Conservation (phyloP, 352 stramenopile species). For the Globisporangium canariense region DNA sequence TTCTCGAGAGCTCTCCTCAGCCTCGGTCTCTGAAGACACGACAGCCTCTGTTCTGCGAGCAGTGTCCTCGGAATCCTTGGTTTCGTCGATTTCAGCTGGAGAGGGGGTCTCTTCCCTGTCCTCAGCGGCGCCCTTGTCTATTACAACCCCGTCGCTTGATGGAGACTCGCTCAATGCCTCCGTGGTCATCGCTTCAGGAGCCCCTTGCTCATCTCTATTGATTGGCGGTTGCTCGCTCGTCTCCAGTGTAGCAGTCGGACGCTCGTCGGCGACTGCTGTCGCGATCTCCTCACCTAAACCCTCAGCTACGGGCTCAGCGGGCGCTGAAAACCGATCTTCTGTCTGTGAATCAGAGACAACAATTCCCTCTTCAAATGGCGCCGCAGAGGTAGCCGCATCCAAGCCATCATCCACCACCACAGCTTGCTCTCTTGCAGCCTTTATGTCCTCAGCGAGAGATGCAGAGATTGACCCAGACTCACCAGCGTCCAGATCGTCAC, state of each 20-base stretch:
- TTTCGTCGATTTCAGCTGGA: not conserved
- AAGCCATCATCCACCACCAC: not conserved
- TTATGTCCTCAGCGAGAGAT: too few relatives aligned
- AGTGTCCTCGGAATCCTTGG: not conserved
- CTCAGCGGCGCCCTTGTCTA: not conserved
- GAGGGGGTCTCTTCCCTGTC: not conserved
- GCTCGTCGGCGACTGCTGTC: not conserved
- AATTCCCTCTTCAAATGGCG: not conserved
- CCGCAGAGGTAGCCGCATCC: not conserved
- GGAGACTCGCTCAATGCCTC: not conserved
- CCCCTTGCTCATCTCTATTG: not conserved
- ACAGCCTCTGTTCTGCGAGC: too few relatives aligned
- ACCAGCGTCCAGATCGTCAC: constrained; percentile 33
- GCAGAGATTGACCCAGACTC: constrained; percentile 14
- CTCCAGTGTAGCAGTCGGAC: not conserved
- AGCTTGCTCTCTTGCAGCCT: not conserved
- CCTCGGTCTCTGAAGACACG: not conserved
- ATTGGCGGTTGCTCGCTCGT: not conserved
- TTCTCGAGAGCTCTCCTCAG: not conserved
- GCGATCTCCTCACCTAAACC: not conserved
- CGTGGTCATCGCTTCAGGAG: not conserved
- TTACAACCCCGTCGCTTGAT: too few relatives aligned
- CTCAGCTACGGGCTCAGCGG: not conserved
- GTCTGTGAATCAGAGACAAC: not conserved
- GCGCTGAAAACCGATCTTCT: not conserved